Evolutionary conservation across 2,329 filamentous ascomycete genomes (phyloP).

Genomic region (Dactylellina cionopaga): DNA sequence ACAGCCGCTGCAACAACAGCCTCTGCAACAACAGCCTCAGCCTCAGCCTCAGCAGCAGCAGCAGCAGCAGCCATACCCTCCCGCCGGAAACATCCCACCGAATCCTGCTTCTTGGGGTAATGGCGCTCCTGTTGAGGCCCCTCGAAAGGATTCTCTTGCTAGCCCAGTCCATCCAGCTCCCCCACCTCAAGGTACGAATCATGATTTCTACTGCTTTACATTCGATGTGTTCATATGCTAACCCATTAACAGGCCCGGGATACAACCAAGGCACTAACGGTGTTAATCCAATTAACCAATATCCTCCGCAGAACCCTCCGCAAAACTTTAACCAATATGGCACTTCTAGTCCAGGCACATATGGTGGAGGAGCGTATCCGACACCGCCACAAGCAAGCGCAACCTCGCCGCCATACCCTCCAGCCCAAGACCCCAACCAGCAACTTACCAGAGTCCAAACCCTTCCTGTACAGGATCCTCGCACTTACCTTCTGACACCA

Average conservation of each 20-base stretch:
- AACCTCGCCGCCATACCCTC: conserved; percentile 2
- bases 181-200: conserved; percentile 25
- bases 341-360: conserved; percentile 18
- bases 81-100: conserved; percentile 27
- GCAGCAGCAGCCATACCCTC: conserved; percentile 14
- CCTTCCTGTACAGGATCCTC: conserved; percentile 14
- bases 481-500: conserved; percentile 45
- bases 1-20: conserved; percentile 6
- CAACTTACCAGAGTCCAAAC: conserved; percentile 16
- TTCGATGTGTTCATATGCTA: background rate
- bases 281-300: conserved; percentile 1
- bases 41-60: background rate
- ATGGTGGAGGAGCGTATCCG: conserved; percentile 12
- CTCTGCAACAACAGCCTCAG: conserved; percentile 10
- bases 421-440: conserved; percentile 14
- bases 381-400: background rate
- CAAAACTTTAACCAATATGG: conserved; percentile 24
- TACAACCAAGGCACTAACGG: conserved; percentile 43
- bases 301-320: conserved; percentile 17
- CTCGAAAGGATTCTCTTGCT: conserved; percentile 16
- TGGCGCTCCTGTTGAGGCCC: conserved; percentile 21
- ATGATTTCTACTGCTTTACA: background rate
- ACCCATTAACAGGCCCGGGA: conserved; percentile 19
- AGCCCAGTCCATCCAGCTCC: conserved; percentile 26
- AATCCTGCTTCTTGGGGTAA: conserved; percentile 27